Evolutionary conservation across 441 rosid genomes (phyloP), one percentile per base, ranked within the genome.

Genomic region (Corymbia citriodora): DNA sequence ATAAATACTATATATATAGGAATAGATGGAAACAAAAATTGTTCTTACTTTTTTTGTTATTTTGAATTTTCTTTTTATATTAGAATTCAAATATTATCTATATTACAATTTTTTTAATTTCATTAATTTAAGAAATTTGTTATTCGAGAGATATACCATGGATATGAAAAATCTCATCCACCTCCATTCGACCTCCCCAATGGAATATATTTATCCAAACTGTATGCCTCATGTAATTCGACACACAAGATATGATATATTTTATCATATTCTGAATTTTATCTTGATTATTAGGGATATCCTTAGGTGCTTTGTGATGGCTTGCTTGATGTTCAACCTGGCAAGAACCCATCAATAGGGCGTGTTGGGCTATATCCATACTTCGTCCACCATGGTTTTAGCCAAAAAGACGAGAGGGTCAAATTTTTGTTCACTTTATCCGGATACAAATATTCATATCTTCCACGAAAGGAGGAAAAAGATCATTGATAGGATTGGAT

Each of bases 181-280:
- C 33, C 36, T 65, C n/a, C 29, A 2, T n/a, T 17, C 0, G 36
- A 65, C 18, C 31, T n/a, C 8, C 72, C 17, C 10, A 0, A 36
- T 65, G 6, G 1, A 63, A 65, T 29, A 29, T 65, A 0, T 65
- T 65, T 65, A 65, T 65, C 14, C 10, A 65, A 7, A 4, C 8
- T n/a, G n/a, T 65, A 65, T 29, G 5, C 6, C 0, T 65, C 2
- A n/a, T 63, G 29, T 63, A 63, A 36, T 63, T 0, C 9, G 0
- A 63, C 7, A 14, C 4, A 12, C 6, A 5, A 36, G 40, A 36
- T 36, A 36, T 36, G 40, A 36, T 36, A 27, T 27, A 61, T 61
- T 27, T 27, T 2, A 61, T 61, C 31, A 27, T 61, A 5, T 61
- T 25, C 6, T 12, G 68, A 1, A 61, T 61, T 61, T 61, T 61